Base-by-base conservation (phyloP, 2,329 filamentous ascomycete genomes). In the Macrophomina tecta region DNA sequence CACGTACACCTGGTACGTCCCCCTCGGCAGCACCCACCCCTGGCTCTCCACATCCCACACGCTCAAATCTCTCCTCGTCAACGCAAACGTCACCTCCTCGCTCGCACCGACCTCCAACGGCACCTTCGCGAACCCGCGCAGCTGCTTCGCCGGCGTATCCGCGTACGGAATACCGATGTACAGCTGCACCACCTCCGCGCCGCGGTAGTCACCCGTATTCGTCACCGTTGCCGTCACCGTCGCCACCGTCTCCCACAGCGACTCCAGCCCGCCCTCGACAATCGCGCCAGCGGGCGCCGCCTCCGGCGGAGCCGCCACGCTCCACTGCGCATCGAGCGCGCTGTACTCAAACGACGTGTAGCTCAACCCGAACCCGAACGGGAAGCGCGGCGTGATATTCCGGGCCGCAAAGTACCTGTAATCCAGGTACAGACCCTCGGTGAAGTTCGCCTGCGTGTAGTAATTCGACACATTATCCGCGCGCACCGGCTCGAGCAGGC, bases 401-500 rank as follows among this genome's bases (percentile, higher is more conserved):
- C 69, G 52, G 1, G 71, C 70, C 69, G 86, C 83, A 62, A 86
- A 85, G 64, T 83, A 79, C 28, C 82, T 80, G 70, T 87, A 87
- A 69, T 87, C 85, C 62, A 86, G 85, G 36, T 83, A 77, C 0
- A 84, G 74, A 0, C 84, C 82, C 69, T 87, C 85, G 5, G 75
- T 78, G 70, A 85, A 87, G 65, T 86, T 79, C 16, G 78, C 78
- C 67, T 84, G 81, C 78, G 0, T 61, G 56, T 61, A 61, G 56
- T 61, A 61, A 12, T 61, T 8, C 8, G 56, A 61, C 14, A 93
- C 94, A n/a, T 89, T 7, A 42, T 61, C 42, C 12, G 56, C 4
- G 28, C 42, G 23, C 16, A 48, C 56, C 1, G 97, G 84, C 70
- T 95, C 91, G 1, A 87, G 86, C 4, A 97, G 83, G 0, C 73